phyloP scores from a whole-genome alignment of 2,329 filamentous ascomycete genomes.

The Paraphaeosphaeria minitans region DNA sequence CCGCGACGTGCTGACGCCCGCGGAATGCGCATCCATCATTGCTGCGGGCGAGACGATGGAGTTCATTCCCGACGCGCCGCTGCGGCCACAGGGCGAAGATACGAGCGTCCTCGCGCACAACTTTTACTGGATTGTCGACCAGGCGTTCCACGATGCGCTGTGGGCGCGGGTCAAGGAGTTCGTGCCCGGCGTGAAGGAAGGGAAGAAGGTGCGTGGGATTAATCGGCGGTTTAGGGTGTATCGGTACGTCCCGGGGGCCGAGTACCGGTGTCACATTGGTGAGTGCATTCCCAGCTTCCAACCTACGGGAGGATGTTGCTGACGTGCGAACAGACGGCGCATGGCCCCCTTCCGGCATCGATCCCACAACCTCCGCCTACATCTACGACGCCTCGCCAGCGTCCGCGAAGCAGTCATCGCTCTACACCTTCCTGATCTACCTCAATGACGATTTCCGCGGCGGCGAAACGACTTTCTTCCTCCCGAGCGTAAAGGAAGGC shows the following conservation, averaged over 20 bases:
- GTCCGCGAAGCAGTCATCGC: conserved; percentile 65
- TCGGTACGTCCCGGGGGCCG: conserved; percentile 72
- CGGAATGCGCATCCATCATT: conserved; percentile 70
- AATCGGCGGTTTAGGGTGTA: conserved; percentile 75
- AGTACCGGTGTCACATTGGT: conserved; percentile 71
- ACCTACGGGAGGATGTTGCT: background rate
- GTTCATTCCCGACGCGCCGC: conserved; percentile 70
- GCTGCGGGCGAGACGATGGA: conserved; percentile 68
- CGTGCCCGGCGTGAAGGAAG: conserved; percentile 61
- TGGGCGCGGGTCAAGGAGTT: conserved; percentile 66
- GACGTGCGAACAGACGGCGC: conserved; percentile 59
- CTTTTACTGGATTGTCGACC: conserved; percentile 74
- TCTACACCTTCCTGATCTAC: conserved; percentile 73
- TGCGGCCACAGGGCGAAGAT: conserved; percentile 67
- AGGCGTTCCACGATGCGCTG: conserved; percentile 65
- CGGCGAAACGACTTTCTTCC: conserved; percentile 73
- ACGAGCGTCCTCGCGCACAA: conserved; percentile 72
- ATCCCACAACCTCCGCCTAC: conserved; percentile 60
- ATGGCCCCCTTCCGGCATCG: conserved; percentile 72
- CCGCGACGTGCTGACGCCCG: conserved; percentile 62
- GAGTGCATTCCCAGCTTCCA: conserved; percentile 20
- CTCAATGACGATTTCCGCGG: conserved; percentile 74
- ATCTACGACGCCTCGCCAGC: conserved; percentile 69
- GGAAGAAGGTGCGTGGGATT: conserved; percentile 64
- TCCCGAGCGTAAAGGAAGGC: conserved; percentile 68